phyloP scores from a whole-genome alignment of 2,329 filamentous ascomycete genomes.

The Ophiostoma quercus region DNA sequence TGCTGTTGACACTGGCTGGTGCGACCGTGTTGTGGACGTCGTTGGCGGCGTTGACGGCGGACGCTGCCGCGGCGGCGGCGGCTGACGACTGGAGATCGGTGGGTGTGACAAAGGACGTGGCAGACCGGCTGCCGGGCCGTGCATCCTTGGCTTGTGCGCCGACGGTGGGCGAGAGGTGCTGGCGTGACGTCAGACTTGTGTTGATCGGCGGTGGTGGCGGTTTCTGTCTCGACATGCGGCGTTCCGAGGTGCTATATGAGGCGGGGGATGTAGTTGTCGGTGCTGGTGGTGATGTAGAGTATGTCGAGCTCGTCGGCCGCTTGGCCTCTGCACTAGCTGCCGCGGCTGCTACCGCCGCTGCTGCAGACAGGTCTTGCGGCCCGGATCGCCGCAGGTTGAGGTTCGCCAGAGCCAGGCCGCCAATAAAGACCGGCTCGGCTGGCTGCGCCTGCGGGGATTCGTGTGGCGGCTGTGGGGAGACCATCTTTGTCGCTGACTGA shows the following conservation, averaged over 20 bases:
- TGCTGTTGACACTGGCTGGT: conserved; percentile 36
- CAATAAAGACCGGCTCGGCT: conserved; percentile 46
- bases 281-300: conserved; percentile 26
- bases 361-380: conserved; percentile 26
- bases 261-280: conserved; percentile 19
- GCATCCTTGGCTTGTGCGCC: conserved; percentile 14
- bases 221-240: conserved; percentile 32
- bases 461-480: conserved; percentile 25
- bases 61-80: conserved; percentile 39
- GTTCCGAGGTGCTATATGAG: conserved; percentile 28
- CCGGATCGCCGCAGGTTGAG: conserved; percentile 45
- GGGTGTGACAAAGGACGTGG: conserved; percentile 45
- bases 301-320: not conserved
- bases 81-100: conserved; percentile 43
- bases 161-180: conserved; percentile 26
- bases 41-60: conserved; percentile 36
- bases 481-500: conserved; percentile 1
- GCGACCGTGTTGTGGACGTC: conserved; percentile 38
- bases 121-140: conserved; percentile 30
- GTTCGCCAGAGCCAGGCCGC: conserved; percentile 50
- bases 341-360: conserved; percentile 27
- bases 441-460: conserved; percentile 33
- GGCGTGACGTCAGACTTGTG: conserved; percentile 34
- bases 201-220: conserved; percentile 37
- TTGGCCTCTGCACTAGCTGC: conserved; percentile 12